Evolutionary conservation across 345 rosid genomes (phyloP).

Genomic region (Camelina laxa): DNA sequence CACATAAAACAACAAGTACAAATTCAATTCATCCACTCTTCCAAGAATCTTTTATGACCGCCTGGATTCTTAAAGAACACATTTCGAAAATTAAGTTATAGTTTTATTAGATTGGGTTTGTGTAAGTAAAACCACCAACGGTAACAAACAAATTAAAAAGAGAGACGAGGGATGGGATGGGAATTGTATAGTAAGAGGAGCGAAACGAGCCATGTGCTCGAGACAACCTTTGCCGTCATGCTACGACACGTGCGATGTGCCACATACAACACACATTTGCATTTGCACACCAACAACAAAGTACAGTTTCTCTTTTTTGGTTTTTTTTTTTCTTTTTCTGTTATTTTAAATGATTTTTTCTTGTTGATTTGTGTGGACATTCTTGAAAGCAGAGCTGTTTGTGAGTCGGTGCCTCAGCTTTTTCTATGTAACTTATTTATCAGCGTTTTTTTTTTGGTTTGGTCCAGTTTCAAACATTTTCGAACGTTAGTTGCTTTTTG

Average conservation of each 20-base stretch:
- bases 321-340: background rate
- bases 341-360: background rate
- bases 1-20: slow-evolving; percentile 24
- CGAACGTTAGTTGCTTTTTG: slow-evolving; percentile 28
- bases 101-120: background rate
- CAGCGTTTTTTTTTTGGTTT: background rate
- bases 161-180: background rate
- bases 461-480: slow-evolving; percentile 1
- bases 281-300: slow-evolving; percentile 19
- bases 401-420: slow-evolving; percentile 46
- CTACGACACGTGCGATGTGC: slow-evolving; percentile 43
- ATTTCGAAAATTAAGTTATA: background rate
- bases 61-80: slow-evolving; percentile 17
- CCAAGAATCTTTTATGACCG: background rate
- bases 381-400: slow-evolving; percentile 37
- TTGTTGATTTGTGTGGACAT: slow-evolving; percentile 35
- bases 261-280: slow-evolving; percentile 33
- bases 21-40: slow-evolving; percentile 23
- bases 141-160: slow-evolving; percentile 17
- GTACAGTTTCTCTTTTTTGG: slow-evolving; percentile 8
- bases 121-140: slow-evolving; percentile 19
- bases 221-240: slow-evolving; percentile 48
- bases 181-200: background rate
- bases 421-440: slow-evolving; percentile 17
- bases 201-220: slow-evolving; percentile 40